Conservation (phyloP, 495 filamentous ascomycete genomes). For the Penicillium robsamsonii region DNA sequence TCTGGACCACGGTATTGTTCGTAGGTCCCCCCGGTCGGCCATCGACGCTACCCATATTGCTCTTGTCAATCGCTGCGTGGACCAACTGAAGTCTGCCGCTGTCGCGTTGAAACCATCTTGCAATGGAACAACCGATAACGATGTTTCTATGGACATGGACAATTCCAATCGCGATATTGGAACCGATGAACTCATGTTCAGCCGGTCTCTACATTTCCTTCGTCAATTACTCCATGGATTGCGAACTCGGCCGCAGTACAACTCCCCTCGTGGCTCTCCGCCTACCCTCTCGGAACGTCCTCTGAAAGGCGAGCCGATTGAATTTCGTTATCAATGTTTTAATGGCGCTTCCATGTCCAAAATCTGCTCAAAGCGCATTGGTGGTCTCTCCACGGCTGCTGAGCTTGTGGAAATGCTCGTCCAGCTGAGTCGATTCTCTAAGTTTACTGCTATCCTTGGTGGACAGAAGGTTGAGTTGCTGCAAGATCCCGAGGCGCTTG, state of each 20-base stretch:
- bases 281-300: constrained; percentile 40
- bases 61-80: constrained; percentile 73
- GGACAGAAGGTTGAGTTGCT: constrained; percentile 50
- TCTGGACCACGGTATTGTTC: constrained; percentile 52
- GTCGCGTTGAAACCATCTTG: constrained; percentile 51
- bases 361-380: constrained; percentile 59
- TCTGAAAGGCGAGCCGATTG: constrained; percentile 57
- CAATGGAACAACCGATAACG: constrained; percentile 38
- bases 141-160: constrained; percentile 51
- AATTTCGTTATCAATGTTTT: constrained; percentile 72
- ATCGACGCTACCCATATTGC: constrained; percentile 71
- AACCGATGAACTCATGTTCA: constrained; percentile 59
- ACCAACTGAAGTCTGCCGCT: constrained; percentile 70
- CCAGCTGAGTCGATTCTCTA: constrained; percentile 67
- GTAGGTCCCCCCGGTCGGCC: constrained; percentile 42
- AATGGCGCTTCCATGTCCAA: constrained; percentile 55
- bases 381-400: constrained; percentile 65
- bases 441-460: constrained; percentile 55
- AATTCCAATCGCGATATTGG: constrained; percentile 41
- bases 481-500: constrained; percentile 34
- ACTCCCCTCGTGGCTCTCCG: constrained; percentile 41
- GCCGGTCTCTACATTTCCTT: constrained; percentile 61
- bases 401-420: constrained; percentile 63
- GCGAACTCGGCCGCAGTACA: constrained; percentile 53
- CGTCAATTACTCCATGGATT: constrained; percentile 56